Percentiles rank a stretch among this genome's conserved stretches.
Conservation (phyloP, 2,329 filamentous ascomycete species). For the Colletotrichum sp. region DNA sequence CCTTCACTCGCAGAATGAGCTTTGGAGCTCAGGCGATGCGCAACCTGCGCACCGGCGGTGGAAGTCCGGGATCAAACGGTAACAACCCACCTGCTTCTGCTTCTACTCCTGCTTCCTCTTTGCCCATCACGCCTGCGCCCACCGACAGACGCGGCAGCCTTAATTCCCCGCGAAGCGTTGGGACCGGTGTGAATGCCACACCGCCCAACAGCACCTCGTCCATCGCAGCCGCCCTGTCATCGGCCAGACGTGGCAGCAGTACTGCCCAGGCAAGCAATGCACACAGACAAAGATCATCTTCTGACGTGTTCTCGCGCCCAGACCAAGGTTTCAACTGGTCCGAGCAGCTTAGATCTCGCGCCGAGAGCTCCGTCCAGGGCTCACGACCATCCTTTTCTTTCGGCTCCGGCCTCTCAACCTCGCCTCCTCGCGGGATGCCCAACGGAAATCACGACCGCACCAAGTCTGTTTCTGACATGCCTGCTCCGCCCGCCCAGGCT, state of each 20-base stretch:
- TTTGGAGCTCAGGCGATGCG: conserved; percentile 83
- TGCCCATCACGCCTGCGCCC: conserved; percentile 36
- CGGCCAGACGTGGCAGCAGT: conserved; percentile 41
- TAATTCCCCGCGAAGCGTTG: background rate
- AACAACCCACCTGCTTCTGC: conserved; percentile 52
- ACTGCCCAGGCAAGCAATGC: conserved; percentile 63
- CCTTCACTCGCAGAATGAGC: conserved; percentile 85
- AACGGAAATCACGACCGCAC: conserved; percentile 63
- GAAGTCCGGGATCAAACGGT: conserved; percentile 68
- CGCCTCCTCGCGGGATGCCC: conserved; percentile 44
- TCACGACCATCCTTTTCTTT: conserved; percentile 65
- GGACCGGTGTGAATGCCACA: conserved; percentile 21
- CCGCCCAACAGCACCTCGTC: conserved; percentile 35
- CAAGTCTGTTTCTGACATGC: conserved; percentile 72
- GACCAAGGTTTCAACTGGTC: conserved; percentile 95
- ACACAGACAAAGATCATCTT: conserved; percentile 61
- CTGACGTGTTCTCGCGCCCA: conserved; percentile 71
- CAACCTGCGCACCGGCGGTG: conserved; percentile 65
- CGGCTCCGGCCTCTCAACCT: conserved; percentile 46
- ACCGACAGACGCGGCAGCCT: conserved; percentile 27
- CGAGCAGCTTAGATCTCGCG: conserved; percentile 90
- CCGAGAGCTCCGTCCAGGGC: conserved; percentile 76
- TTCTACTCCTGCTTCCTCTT: conserved; percentile 35
- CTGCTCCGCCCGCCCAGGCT: conserved; percentile 58
- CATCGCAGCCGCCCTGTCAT: conserved; percentile 37